Evolutionary conservation across 306 rosid genomes (phyloP).

Genomic region (Prinsepia uniflora): DNA sequence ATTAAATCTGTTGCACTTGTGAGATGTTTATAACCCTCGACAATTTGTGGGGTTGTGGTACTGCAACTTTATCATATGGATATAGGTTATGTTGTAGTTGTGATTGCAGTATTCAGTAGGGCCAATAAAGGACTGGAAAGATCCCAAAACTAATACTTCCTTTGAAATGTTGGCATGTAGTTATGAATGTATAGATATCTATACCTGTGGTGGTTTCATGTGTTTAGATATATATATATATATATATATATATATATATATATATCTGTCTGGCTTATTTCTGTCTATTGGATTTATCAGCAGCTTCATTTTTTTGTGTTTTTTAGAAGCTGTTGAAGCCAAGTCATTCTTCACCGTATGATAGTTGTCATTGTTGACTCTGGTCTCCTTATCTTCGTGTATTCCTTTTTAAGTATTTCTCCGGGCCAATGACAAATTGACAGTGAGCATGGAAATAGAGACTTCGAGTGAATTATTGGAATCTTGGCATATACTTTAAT

Average conservation of each 20-base stretch:
- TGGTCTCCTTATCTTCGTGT: neutral
- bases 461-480: no score
- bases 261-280: neutral
- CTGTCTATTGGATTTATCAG: neutral
- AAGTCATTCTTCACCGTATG: no score
- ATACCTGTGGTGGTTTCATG: neutral
- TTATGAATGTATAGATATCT: neutral
- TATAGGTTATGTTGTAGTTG: neutral
- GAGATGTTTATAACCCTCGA: neutral
- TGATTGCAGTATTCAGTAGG: conserved; percentile 6
- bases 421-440: neutral
- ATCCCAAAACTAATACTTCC: neutral
- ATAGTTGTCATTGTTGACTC: neutral
- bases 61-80: neutral
- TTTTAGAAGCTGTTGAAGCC: no score
- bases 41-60: neutral
- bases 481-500: no score
- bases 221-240: neutral
- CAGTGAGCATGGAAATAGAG: no score
- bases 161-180: conserved; percentile 2
- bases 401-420: neutral
- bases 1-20: neutral
- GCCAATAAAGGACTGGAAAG: conserved; percentile 27
- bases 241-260: no score
- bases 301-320: neutral